Evolutionary conservation across 495 filamentous ascomycete genomes (phyloP), one percentile per base, ranked within the genome.

Genomic region (Jackrogersella multiformis): DNA sequence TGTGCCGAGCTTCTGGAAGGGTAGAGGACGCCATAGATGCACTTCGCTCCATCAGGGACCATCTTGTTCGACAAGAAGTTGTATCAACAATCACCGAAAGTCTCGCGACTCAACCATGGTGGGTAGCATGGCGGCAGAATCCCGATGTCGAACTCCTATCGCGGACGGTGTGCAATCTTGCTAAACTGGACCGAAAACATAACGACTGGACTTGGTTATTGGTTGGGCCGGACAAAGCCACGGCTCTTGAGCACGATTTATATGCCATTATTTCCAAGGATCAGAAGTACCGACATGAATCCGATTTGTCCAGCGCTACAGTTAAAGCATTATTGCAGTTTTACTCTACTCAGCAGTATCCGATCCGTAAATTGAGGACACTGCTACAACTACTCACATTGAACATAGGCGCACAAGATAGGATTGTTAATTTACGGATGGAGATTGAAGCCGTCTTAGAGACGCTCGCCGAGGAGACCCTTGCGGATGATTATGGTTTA

Each of bases 401-500:
- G 0, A 75, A 72, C 13, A 64, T 84, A 13, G 81, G 78, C 3
- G 69, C 73, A 9, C 55, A 51, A 3, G 71, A 70, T 21, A 72
- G 58, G 35, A 60, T 77, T 12, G 53, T 64, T 2, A 71, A 79
- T 24, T 62, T 83, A 16, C 69, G 70, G 21, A 32, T 69, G 0
- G 71, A 81, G n/a, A 61, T 73, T 30, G 82, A 84, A 66, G 81
- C 74, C 10, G 73, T 73, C 9, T 51, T 79, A 0, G 68, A 64
- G 36, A 35, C 80, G 10, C 64, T 76, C 4, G 58, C 68, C 10
- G 70, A 71, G 9, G 65, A 58, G 3, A 70, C 76, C 7, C 56
- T 85, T 7, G 80, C 78, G 9, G 71, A 83, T 15, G 92, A 96
- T 69, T 53, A 72, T 20, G 82, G 82, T 10, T 70, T 94, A 10